phyloP scores from a whole-genome alignment of 345 rosid species.

The Sonneratia alba region DNA sequence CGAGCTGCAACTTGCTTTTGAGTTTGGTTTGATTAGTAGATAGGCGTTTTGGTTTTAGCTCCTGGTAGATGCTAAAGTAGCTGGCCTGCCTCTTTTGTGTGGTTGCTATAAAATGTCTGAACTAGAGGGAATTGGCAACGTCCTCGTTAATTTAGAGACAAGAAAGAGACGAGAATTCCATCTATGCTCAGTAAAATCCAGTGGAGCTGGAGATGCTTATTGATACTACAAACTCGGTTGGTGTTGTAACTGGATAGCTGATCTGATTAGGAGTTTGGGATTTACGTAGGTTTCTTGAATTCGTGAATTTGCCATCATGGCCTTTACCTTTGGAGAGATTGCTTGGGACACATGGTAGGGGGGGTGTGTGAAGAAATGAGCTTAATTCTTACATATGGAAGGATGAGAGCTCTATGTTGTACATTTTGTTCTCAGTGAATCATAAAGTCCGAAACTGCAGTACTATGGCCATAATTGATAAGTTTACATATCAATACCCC shows the following conservation, averaged over 20 bases:
- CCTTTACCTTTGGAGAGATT: background rate
- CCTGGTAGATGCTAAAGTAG: background rate
- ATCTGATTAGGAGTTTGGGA: background rate
- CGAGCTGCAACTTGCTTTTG: background rate
- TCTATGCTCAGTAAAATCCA: background rate
- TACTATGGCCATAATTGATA: background rate
- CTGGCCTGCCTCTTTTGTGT: background rate
- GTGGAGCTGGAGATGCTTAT: background rate
- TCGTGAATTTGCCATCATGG: background rate
- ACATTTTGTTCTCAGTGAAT: background rate
- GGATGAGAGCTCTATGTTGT: background rate
- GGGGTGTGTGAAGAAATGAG: background rate
- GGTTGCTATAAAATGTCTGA: background rate
- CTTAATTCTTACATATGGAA: background rate
- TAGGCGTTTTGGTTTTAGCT: background rate
- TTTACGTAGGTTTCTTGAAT: background rate
- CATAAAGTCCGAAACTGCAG: background rate
- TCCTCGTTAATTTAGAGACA: background rate
- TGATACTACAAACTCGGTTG: no score
- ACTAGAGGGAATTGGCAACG: background rate
- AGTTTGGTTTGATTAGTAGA: background rate
- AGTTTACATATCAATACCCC: background rate
- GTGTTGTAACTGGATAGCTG: no score
- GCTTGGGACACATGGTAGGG: background rate
- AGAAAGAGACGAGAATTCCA: background rate